Percentiles rank a stretch among this genome's conserved stretches.
phyloP scores from a whole-genome alignment of 305 asterid species.

The Solanum hybrid region DNA sequence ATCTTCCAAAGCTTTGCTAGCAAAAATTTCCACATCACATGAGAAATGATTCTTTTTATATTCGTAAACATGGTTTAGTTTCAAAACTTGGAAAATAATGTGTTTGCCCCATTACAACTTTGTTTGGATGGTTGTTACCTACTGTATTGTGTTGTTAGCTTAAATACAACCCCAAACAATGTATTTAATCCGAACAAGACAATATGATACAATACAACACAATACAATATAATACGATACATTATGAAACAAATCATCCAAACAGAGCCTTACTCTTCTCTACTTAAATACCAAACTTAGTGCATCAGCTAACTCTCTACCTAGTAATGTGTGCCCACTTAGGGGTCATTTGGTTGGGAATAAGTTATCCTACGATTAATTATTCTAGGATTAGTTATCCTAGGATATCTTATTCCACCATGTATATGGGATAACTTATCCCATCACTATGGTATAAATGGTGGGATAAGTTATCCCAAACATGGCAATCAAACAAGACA shows the following conservation, averaged over 20 bases:
- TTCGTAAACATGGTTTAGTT: neutral
- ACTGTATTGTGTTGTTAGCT: neutral
- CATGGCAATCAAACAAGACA: too few species aligned
- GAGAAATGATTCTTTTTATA: neutral
- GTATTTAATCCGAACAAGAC: neutral
- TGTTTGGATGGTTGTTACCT: neutral
- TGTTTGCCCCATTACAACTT: neutral
- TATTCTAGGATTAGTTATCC: neutral
- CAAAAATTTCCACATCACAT: neutral
- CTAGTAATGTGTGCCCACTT: neutral
- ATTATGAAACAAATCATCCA: neutral
- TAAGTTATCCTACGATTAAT: neutral
- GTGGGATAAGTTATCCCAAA: too few species aligned
- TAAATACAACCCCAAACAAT: neutral
- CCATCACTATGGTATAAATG: too few species aligned
- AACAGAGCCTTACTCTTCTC: neutral
- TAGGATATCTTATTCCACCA: too few species aligned
- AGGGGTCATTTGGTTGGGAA: neutral
- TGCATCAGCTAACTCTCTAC: neutral
- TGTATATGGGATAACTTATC: too few species aligned
- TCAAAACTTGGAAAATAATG: neutral
- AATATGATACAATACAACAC: neutral
- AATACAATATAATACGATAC: neutral
- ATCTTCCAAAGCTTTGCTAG: neutral
- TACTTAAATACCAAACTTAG: neutral